A percentile compares a stretch with the other conserved stretches of the same genome.
Evolutionary conservation across 2,329 filamentous ascomycete species (phyloP).

Genomic region (Aureobasidium mangrovei): DNA sequence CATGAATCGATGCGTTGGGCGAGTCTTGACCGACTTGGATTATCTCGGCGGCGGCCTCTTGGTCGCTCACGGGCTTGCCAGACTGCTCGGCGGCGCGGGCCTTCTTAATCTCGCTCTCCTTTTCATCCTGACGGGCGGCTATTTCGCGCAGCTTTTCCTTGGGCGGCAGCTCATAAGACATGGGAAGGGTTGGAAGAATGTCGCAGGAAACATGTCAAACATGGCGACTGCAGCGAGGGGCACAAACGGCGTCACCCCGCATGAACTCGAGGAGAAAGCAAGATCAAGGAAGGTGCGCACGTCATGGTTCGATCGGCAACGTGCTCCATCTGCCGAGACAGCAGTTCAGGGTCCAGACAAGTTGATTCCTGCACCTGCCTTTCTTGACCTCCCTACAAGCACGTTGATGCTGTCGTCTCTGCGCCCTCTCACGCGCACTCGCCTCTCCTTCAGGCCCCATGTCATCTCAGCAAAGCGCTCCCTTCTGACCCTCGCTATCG

Average conservation of each 20-base stretch:
- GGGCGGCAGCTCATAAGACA: conserved; percentile 21
- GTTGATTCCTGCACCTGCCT: too few relatives aligned
- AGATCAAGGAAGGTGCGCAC: too few relatives aligned
- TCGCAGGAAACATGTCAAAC: background rate
- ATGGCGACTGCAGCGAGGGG: background rate
- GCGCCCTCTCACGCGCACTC: background rate
- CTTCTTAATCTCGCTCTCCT: conserved; percentile 20
- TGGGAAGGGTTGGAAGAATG: background rate
- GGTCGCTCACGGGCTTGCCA: conserved; percentile 16
- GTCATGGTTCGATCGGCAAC: too few relatives aligned
- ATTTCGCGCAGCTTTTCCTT: conserved; percentile 27
- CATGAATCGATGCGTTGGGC: conserved; percentile 21
- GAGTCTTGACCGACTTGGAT: conserved; percentile 20
- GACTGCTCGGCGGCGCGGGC: conserved; percentile 2
- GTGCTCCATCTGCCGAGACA: too few relatives aligned
- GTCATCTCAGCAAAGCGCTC: background rate
- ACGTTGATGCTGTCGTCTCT: conserved; percentile 10
- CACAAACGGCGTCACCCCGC: background rate
- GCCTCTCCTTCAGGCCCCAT: background rate
- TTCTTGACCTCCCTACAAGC: background rate
- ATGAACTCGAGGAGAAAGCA: too few relatives aligned
- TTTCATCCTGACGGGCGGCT: conserved; percentile 26
- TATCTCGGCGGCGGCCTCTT: conserved; percentile 25
- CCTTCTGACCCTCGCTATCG: conserved; percentile 55
- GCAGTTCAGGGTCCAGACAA: too few relatives aligned